Evolutionary conservation across 2,329 filamentous ascomycete genomes (phyloP).

Genomic region (Sclerotinia spermophila): DNA sequence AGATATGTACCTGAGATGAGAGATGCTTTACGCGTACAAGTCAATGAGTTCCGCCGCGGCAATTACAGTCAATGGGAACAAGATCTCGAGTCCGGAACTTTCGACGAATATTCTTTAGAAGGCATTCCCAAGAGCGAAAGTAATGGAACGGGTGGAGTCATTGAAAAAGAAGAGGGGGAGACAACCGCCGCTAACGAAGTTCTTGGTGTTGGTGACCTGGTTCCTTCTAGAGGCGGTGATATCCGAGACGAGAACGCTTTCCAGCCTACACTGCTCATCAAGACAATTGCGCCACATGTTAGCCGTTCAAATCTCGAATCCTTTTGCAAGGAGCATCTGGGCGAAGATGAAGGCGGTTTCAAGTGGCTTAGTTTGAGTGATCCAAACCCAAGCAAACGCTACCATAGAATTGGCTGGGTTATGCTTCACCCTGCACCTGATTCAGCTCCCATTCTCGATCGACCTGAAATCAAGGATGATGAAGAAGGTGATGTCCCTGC

Average conservation of each 20-base stretch:
- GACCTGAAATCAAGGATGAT: constrained; percentile 64
- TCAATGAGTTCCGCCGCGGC: constrained; percentile 75
- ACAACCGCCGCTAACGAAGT: constrained; percentile 89
- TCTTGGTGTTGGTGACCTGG: constrained; percentile 83
- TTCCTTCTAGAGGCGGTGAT: constrained; percentile 79
- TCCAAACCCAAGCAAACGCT: constrained; percentile 94
- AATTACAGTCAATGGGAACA: constrained; percentile 85
- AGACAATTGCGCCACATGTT: constrained; percentile 95
- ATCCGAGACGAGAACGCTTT: constrained; percentile 83
- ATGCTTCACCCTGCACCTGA: constrained; percentile 83
- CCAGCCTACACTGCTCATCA: constrained; percentile 92
- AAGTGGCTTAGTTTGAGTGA: constrained; percentile 96
- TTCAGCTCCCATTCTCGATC: constrained; percentile 59
- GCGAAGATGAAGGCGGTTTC: constrained; percentile 86
- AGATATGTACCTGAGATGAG: constrained; percentile 83
- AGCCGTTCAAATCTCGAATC: constrained; percentile 89
- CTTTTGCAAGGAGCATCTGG: constrained; percentile 91
- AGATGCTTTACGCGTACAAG: constrained; percentile 67
- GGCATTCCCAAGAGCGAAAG: constrained; percentile 91
- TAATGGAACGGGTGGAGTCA: constrained; percentile 76
- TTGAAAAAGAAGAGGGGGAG: constrained; percentile 95
- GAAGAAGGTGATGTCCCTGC: constrained; percentile 49
- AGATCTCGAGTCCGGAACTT: constrained; percentile 78
- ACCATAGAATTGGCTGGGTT: constrained; percentile 97
- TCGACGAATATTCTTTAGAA: constrained; percentile 93